Evolutionary conservation across 2,329 filamentous ascomycete species (phyloP).

Genomic region (Alternaria brassicicola): DNA sequence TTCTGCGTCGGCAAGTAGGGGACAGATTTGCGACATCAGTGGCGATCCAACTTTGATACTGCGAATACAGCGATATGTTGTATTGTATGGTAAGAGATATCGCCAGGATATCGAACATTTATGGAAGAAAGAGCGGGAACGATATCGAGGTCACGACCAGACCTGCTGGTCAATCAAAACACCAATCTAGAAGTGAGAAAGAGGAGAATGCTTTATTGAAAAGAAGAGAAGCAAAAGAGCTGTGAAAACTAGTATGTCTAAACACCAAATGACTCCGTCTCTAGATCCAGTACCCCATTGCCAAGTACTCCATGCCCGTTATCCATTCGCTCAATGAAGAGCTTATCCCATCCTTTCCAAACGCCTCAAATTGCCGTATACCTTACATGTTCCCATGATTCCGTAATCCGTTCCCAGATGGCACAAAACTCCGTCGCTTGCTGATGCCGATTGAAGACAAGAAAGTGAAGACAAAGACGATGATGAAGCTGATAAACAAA

Average conservation of each 20-base stretch:
- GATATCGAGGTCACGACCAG: not conserved
- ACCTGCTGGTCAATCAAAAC: not conserved
- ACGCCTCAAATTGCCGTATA: not conserved
- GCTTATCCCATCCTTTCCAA: constrained; percentile 9
- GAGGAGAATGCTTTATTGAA: not conserved
- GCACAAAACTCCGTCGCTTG: constrained; percentile 21
- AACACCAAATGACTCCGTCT: constrained; percentile 10
- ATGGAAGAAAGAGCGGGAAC: not conserved
- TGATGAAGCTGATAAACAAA: not conserved
- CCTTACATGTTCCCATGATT: not conserved
- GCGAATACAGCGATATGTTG: not conserved
- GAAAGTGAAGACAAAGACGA: not conserved
- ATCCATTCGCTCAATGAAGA: constrained; percentile 21
- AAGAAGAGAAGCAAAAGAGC: not conserved
- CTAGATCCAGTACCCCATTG: constrained; percentile 2
- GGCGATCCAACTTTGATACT: not conserved
- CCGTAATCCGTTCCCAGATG: not conserved
- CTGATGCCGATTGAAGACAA: constrained; percentile 12
- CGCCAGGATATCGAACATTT: not conserved
- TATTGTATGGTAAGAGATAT: not conserved
- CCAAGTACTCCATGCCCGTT: not conserved
- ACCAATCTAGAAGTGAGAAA: not conserved
- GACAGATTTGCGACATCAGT: not conserved
- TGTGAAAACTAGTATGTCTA: not conserved
- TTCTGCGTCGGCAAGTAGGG: constrained; percentile 35